phyloP scores from a whole-genome alignment of 179 eudicot species.

The Corrigiola litoralis region DNA sequence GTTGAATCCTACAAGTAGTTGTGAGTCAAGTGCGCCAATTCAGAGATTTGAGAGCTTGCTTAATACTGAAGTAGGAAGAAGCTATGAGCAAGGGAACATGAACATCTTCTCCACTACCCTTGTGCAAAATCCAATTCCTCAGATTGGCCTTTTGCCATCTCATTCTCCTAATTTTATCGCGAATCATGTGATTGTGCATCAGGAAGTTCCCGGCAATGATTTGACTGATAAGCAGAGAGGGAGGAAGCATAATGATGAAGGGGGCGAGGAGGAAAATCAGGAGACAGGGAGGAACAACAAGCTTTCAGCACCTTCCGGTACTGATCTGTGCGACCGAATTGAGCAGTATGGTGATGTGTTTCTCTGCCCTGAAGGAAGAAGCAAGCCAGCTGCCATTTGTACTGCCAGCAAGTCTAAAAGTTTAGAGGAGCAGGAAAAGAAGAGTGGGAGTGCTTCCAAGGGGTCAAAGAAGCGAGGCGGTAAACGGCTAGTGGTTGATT shows the following conservation, averaged over 20 bases:
- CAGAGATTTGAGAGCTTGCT: background rate
- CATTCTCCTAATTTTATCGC: background rate
- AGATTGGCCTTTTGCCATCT: background rate
- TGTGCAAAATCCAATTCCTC: background rate
- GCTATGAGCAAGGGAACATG: background rate
- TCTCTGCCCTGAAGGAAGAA: slow-evolving; percentile 36
- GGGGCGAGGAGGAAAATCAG: slow-evolving; percentile 17
- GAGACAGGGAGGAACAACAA: slow-evolving; percentile 37
- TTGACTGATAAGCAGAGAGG: slow-evolving; percentile 19
- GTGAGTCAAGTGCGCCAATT: background rate
- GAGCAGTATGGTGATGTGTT: slow-evolving; percentile 55
- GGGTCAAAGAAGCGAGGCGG: slow-evolving; percentile 24
- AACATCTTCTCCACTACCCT: background rate
- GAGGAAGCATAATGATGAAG: slow-evolving; percentile 33
- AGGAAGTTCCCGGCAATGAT: background rate
- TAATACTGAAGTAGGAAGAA: no score
- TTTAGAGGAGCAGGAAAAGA: slow-evolving; percentile 5
- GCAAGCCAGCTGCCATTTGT: slow-evolving; percentile 20
- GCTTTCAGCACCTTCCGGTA: slow-evolving; percentile 36
- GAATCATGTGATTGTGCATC: background rate
- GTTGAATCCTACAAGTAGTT: background rate
- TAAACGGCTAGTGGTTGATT: slow-evolving; percentile 24
- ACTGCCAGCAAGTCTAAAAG: slow-evolving; percentile 14
- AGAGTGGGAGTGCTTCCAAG: background rate
- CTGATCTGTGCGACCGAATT: slow-evolving; percentile 35